Evolutionary conservation across 306 rosid species (phyloP).

Genomic region (Spatholobus suberectus): DNA sequence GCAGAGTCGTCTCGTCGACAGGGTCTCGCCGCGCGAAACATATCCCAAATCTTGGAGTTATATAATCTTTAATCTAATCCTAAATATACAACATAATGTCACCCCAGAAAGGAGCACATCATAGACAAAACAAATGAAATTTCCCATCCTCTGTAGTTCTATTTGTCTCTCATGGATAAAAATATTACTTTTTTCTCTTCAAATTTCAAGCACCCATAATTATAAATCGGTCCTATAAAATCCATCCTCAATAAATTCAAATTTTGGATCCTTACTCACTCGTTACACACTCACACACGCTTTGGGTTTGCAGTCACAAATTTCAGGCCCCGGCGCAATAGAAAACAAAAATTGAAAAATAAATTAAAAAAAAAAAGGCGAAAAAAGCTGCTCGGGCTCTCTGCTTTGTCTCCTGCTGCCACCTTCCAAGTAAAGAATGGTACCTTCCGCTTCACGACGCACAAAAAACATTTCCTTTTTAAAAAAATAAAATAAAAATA

Average conservation of each 20-base stretch:
- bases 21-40: slow-evolving; percentile 31
- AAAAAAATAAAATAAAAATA: neutral
- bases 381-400: slow-evolving; percentile 17
- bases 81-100: neutral
- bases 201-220: slow-evolving; percentile 1
- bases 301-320: neutral
- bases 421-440: slow-evolving; percentile 6
- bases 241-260: neutral
- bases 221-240: slow-evolving; percentile 36
- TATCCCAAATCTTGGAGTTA: neutral
- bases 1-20: slow-evolving; percentile 25
- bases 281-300: neutral
- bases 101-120: slow-evolving; percentile 9
- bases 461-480: neutral
- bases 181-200: slow-evolving; percentile 8
- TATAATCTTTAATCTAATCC: neutral
- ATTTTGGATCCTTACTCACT: slow-evolving; percentile 20
- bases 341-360: neutral
- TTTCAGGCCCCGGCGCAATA: slow-evolving; percentile 7
- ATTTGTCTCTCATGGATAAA: neutral
- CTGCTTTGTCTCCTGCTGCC: slow-evolving; percentile 31
- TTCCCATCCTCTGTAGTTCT: neutral
- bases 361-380: neutral
- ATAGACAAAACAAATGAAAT: slow-evolving; percentile 26
- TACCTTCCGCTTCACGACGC: slow-evolving; percentile 30